Conservation (phyloP, 306 rosid species). For the Biancaea sappan region DNA sequence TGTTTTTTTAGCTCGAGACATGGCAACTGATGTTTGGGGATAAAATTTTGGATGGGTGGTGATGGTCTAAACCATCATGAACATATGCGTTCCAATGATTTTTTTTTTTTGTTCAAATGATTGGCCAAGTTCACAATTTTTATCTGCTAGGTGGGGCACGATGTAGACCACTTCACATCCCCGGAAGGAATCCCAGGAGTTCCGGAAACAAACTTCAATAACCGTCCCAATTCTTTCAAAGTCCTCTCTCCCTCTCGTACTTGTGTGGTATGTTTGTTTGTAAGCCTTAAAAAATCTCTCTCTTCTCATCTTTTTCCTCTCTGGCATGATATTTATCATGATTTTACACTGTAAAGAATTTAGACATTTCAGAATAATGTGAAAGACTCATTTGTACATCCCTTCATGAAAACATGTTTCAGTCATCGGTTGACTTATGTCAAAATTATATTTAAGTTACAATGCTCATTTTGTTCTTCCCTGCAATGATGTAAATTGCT, state of each 20-base stretch:
- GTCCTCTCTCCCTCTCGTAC: conserved; percentile 80
- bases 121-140: conserved; percentile 22
- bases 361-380: neutral
- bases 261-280: conserved; percentile 65
- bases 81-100: conserved; percentile 8
- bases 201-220: conserved; percentile 87
- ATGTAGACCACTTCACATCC: conserved; percentile 79
- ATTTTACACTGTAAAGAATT: conserved; percentile 1
- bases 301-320: neutral
- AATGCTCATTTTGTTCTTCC: conserved; percentile 9
- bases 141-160: conserved; percentile 70
- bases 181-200: conserved; percentile 95
- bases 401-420: neutral
- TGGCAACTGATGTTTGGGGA: neutral
- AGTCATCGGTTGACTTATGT: neutral
- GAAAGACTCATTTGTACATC: conserved; percentile 1
- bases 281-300: conserved; percentile 2
- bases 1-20: neutral
- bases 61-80: neutral
- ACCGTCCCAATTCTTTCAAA: conserved; percentile 94
- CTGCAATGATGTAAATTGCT: conserved; percentile 21
- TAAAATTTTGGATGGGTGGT: neutral
- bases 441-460: conserved; percentile 15
- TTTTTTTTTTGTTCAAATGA: conserved; percentile 9
- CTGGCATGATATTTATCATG: conserved; percentile 1